Base-by-base conservation (phyloP, 2,329 filamentous ascomycete genomes). In the Purpureocillium lavendulum region DNA sequence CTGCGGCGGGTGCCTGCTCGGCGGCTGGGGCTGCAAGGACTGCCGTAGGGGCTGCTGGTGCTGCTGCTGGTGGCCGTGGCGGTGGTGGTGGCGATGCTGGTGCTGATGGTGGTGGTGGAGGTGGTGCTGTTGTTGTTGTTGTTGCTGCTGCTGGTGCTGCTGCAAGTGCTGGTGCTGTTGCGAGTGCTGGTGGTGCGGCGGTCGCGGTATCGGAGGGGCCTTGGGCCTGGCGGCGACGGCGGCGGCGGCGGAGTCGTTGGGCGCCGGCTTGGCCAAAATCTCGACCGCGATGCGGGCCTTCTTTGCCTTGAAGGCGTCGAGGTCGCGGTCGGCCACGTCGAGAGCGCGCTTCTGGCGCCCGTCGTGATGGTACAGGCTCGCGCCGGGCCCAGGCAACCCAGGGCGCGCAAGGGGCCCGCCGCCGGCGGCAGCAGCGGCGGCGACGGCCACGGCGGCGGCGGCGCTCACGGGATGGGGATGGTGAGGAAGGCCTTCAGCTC, bases 241-340 rank as follows among this genome's bases (percentile, higher is more conserved):
- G 45, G 49, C 38, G 21, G 21, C 53, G 45, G 49, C 38, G 43
- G 46, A 48, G 42, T 49, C 52, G 49, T 52, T 48, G 39, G 50
- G 51, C 41, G 52, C 49, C 36, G 57, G 55, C 38, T 55, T 56
- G 41, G 56, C 47, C 36, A 69, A 56, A 35, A 77, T 73, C 49
- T 77, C 73, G 47, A 76, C 70, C 17, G 70, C 60, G 48, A 77
- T 70, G 44, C 68, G 63, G 39, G 67, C 57, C 55, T 64, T 70
- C 59, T 78, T 79, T 40, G 61, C 53, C 40, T 64, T 62, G 34
- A 65, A 50, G 36, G 59, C 55, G 45, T 71, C 67, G 50, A 64
- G 59, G 40, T 73, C 67, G 52, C 59, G 59, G 36, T 69, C 64
- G 40, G 58, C 45, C 38, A 57, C 47, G 37, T 73, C 69, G 49